phyloP scores from a whole-genome alignment of 768 basidiomycete genomes.

The Kwoniella shandongensis region DNA sequence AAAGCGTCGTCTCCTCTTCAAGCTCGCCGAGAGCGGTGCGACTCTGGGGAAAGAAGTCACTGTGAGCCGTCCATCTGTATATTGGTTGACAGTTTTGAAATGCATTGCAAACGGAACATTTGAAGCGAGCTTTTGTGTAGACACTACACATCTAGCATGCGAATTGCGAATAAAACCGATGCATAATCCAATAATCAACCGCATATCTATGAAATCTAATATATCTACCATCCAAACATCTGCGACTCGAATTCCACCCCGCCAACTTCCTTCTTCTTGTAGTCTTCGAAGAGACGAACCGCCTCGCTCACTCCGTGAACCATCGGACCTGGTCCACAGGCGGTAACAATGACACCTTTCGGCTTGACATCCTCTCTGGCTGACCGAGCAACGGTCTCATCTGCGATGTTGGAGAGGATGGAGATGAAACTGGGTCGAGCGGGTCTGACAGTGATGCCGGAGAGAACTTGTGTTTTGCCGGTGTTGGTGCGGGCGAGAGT shows the following conservation, averaged over 20 bases:
- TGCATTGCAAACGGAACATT: too few species aligned
- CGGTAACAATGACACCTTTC: constrained; percentile 63
- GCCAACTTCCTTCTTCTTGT: constrained; percentile 61
- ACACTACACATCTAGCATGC: too few species aligned
- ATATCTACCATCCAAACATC: constrained; percentile 41
- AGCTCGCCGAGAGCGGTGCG: too few species aligned
- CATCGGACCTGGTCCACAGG: constrained; percentile 64
- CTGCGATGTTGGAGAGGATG: constrained; percentile 59
- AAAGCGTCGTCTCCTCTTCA: too few species aligned
- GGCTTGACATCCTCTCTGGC: constrained; percentile 55
- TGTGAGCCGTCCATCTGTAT: too few species aligned
- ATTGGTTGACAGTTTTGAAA: too few species aligned
- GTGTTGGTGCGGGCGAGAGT: constrained; percentile 32
- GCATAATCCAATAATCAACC: too few species aligned
- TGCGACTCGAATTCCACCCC: constrained; percentile 62
- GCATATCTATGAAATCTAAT: too few species aligned
- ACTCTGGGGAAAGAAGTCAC: too few species aligned
- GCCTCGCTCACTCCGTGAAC: constrained; percentile 59
- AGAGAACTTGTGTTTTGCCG: constrained; percentile 39
- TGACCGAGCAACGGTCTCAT: constrained; percentile 22
- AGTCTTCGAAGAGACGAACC: constrained; percentile 58
- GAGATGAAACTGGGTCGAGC: constrained; percentile 62
- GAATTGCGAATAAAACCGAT: too few species aligned
- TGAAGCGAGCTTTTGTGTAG: too few species aligned
- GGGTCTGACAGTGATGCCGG: constrained; percentile 58